phyloP scores from a whole-genome alignment of 148 eudicot genomes.

The Fagopyrum homotropicum region DNA sequence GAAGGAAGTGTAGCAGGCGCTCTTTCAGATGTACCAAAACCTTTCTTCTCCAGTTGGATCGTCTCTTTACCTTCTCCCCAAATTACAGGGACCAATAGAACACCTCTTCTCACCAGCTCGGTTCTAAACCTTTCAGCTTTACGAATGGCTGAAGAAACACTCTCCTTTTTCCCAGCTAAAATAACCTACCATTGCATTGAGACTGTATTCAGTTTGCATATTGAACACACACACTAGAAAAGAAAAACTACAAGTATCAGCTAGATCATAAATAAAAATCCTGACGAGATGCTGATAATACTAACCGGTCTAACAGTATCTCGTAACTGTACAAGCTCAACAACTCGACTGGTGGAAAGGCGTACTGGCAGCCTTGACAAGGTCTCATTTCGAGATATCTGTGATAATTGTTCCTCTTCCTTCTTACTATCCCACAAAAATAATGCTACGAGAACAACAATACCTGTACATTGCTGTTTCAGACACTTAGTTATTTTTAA shows the following conservation, averaged over 20 bases:
- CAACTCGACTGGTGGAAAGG: conserved; percentile 88
- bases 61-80: conserved; percentile 65
- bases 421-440: conserved; percentile 92
- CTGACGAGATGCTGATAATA: conserved; percentile 16
- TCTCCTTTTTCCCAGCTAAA: conserved; percentile 90
- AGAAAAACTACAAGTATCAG: background rate
- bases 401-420: conserved; percentile 92
- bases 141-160: conserved; percentile 57
- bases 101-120: conserved; percentile 83
- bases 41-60: conserved; percentile 61
- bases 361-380: conserved; percentile 90
- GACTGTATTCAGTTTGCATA: background rate
- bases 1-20: conserved; percentile 82
- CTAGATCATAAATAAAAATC: background rate
- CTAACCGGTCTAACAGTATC: conserved; percentile 94
- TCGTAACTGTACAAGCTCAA: conserved; percentile 90
- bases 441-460: conserved; percentile 65
- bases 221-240: background rate
- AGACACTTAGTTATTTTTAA: conserved; percentile 37
- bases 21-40: conserved; percentile 62
- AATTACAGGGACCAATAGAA: conserved; percentile 73
- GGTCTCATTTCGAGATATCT: conserved; percentile 86
- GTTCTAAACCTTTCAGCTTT: conserved; percentile 86
- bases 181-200: conserved; percentile 47
- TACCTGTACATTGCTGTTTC: conserved; percentile 77